phyloP scores from a whole-genome alignment of 1,284 basidiomycete genomes.

The Pisolithus thermaeus region DNA sequence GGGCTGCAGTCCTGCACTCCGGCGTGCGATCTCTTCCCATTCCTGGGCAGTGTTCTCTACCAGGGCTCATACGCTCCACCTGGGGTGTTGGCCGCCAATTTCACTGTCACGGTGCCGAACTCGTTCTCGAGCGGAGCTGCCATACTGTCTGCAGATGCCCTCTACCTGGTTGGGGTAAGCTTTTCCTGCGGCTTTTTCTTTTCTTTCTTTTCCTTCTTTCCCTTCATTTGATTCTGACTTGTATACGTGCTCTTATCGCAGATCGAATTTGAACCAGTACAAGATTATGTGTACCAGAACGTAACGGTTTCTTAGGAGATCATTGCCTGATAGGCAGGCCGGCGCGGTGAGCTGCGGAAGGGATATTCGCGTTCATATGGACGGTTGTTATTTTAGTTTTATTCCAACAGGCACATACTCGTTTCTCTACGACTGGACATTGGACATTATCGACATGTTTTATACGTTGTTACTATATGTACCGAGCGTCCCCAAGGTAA shows the following conservation, averaged over 20 bases:
- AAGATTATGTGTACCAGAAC: constrained; percentile 18
- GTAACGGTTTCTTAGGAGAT: background rate
- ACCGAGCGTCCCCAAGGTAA: too few relatives aligned
- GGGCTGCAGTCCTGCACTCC: constrained; percentile 16
- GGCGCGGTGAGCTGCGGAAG: too few relatives aligned
- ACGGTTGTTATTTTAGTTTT: too few relatives aligned
- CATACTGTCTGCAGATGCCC: constrained; percentile 18
- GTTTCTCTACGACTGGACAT: too few relatives aligned
- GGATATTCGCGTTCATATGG: too few relatives aligned
- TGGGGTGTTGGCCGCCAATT: constrained; percentile 11
- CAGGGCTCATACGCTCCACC: constrained; percentile 16
- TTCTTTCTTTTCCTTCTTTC: background rate
- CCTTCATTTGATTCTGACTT: background rate
- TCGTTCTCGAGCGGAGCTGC: constrained; percentile 7
- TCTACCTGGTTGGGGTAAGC: constrained; percentile 25
- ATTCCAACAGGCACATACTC: too few relatives aligned
- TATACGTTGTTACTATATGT: too few relatives aligned
- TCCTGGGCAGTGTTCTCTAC: constrained; percentile 19
- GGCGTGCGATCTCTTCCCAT: constrained; percentile 11
- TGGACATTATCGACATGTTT: too few relatives aligned
- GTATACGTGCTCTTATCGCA: constrained; percentile 9
- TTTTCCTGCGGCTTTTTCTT: background rate
- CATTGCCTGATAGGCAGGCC: background rate
- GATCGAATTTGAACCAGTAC: constrained; percentile 5
- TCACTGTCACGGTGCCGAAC: constrained; percentile 17